phyloP scores from a whole-genome alignment of 257 asterid genomes.

The Salvia rosmarinus region DNA sequence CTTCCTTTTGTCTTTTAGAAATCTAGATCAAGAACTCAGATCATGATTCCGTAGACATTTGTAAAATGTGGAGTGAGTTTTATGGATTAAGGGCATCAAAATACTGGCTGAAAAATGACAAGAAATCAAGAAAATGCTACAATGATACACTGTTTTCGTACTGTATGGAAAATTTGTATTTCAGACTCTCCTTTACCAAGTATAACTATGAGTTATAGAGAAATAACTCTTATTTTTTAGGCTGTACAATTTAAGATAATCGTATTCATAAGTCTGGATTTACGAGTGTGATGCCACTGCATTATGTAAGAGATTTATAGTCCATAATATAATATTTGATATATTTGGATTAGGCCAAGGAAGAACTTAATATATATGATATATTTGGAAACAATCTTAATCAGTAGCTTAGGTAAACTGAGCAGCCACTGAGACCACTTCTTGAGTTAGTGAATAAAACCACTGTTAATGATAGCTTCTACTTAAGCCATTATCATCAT shows the following conservation, averaged over 20 bases:
- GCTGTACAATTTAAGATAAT: not conserved
- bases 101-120: not conserved
- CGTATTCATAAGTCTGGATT: not conserved
- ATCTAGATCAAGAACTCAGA: conserved; percentile 24
- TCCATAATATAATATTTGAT: too few relatives aligned
- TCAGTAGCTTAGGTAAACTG: too few relatives aligned
- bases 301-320: not conserved
- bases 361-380: too few relatives aligned
- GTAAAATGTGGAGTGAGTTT: conserved; percentile 3
- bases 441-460: too few relatives aligned
- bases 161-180: not conserved
- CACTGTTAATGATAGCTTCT: too few relatives aligned
- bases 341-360: too few relatives aligned
- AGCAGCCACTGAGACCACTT: too few relatives aligned
- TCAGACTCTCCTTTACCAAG: not conserved
- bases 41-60: not conserved
- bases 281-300: not conserved
- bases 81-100: not conserved
- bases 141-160: not conserved
- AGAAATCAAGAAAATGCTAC: not conserved
- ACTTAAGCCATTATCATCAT: too few relatives aligned
- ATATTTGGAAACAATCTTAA: too few relatives aligned
- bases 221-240: not conserved
- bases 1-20: not conserved
- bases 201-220: not conserved